Percentiles rank a stretch among this genome's conserved stretches.
Evolutionary conservation across 179 eudicot genomes (phyloP).

Genomic region (Patellifolia procumbens): DNA sequence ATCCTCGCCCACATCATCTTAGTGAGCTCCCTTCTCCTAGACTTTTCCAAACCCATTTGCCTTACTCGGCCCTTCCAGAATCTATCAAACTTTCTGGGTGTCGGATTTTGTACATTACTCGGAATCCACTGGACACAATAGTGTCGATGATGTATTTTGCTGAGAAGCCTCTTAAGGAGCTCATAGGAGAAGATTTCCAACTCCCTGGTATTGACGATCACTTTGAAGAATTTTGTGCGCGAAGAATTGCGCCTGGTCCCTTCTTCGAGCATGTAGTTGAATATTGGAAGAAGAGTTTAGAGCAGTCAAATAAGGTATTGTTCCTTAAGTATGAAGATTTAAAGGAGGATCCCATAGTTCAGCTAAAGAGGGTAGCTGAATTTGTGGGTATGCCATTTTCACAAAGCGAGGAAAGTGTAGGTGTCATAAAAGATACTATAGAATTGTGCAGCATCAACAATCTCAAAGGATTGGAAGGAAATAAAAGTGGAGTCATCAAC

Average conservation of each 20-base stretch:
- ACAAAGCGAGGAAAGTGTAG: neutral
- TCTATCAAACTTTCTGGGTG: neutral
- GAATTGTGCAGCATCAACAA: neutral
- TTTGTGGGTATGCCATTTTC: constrained; percentile 16
- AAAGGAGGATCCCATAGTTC: neutral
- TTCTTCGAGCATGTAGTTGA: neutral
- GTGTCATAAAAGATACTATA: neutral
- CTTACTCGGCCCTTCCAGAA: neutral
- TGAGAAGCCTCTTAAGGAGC: neutral
- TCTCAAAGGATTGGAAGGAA: neutral
- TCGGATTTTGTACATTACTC: constrained; percentile 5
- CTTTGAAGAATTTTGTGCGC: neutral
- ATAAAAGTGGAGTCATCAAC: constrained; percentile 11
- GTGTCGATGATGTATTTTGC: neutral
- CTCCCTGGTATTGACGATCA: neutral
- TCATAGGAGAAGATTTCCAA: neutral
- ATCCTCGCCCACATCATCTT: constrained; percentile 1
- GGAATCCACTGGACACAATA: neutral
- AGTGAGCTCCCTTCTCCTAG: neutral
- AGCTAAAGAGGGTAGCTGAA: constrained; percentile 1
- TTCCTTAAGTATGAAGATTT: constrained; percentile 6
- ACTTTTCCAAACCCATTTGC: constrained; percentile 7
- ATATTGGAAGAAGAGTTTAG: constrained; percentile 3
- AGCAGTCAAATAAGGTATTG: neutral
- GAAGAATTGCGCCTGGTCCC: neutral